Base-by-base conservation (phyloP, 345 rosid species). In the Acer yangbiense region DNA sequence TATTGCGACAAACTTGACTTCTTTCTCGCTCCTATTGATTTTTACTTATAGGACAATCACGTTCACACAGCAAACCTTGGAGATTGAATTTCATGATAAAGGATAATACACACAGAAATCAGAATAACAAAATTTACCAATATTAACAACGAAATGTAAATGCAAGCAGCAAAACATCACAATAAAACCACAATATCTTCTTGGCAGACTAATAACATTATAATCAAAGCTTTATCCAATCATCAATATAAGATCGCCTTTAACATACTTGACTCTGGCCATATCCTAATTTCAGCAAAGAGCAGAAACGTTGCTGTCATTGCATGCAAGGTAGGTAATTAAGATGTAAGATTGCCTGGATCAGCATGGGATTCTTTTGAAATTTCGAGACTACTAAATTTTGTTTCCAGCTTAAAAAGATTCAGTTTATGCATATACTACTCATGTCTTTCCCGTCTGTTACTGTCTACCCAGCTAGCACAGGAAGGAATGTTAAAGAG, bases 191-290 rank as follows among this genome's bases (percentile, higher is more conserved):
- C 17, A 9, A 20, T 29, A 54, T 27, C 63, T 7, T 27, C 63
- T 7, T 17, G 7, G 14, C 74, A 71, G 25, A 5, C 17, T 52
- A 41, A 6, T 43, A 1, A 54, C 9, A 41, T 71, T 29, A 71
- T 71, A 64, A 23, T 48, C 12, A 9, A 69, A 35, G 39, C 39
- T 35, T 35, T 35, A 35, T 35, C 6, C 6, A 35, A 71, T 71
- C 74, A 23, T 48, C 12, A 9, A 48, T 14, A 23, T 48, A 48
- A 69, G 72, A 69, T 25, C 48, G 60, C 35, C 57, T 69, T 69
- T 68, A 21, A 21, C 14, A 69, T 13, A 46, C 41, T 70, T 70
- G 17, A 52, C 25, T 50, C 55, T 25, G 1, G 35, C 0, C 21
- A 25, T 8, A 50, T 70, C 61, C 73, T 52, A 27, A 70, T 70